Evolutionary conservation across 352 stramenopile species (phyloP).

Genomic region (Phytophthora brassicae): DNA sequence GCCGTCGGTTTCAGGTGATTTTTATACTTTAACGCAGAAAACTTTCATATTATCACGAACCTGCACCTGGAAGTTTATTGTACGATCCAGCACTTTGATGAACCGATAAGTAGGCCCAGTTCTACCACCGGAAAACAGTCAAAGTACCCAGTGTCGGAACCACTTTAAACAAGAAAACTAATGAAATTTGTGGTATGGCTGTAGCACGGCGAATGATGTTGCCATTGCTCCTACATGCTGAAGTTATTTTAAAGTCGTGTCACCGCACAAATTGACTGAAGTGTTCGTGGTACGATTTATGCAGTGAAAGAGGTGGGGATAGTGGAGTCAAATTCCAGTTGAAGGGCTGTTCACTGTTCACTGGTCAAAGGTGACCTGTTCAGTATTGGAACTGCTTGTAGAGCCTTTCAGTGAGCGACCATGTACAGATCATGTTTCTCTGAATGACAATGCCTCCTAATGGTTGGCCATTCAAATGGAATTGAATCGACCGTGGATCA

Average conservation of each 20-base stretch:
- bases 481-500: neutral
- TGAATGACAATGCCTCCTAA: constrained; percentile 16
- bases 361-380: constrained; percentile 18
- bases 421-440: constrained; percentile 5
- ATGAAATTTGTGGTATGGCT: constrained; percentile 2
- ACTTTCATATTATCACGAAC: neutral
- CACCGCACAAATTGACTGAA: constrained; percentile 21
- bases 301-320: constrained; percentile 3
- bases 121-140: neutral
- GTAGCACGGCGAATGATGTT: constrained; percentile 10
- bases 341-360: constrained; percentile 20
- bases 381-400: constrained; percentile 20
- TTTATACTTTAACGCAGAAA: neutral
- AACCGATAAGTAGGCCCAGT: neutral
- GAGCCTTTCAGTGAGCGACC: constrained; percentile 15
- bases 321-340: constrained; percentile 7
- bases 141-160: neutral
- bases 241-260: constrained; percentile 24
- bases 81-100: neutral
- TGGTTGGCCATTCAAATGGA: neutral
- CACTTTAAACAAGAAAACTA: neutral
- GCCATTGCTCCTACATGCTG: constrained; percentile 18
- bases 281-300: constrained; percentile 8
- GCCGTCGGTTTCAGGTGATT: neutral
- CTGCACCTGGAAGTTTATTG: neutral